These are phyloP conservation scores for Boletus subcaerulescens DNA, from an alignment of 768 basidiomycete genomes.

Conservation along the genomic window DNA sequence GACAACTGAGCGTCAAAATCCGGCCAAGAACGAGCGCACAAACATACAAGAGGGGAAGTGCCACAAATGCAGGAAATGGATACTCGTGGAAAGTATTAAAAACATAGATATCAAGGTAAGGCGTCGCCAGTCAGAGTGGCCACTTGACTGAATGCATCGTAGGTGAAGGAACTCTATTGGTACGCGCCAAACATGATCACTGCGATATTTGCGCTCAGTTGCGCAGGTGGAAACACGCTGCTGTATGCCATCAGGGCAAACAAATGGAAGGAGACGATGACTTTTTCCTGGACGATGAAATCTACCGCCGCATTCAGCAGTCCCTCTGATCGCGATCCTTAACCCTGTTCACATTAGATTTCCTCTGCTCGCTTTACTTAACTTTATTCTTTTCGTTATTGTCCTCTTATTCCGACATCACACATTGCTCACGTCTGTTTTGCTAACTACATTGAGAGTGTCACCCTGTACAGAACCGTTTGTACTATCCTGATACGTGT, in stretches of 20 bases:
- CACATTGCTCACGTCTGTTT: constrained; percentile 13
- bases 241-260: constrained; percentile 64
- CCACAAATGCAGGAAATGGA: constrained; percentile 74
- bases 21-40: constrained; percentile 58
- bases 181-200: constrained; percentile 34
- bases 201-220: constrained; percentile 3
- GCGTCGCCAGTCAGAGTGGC: background rate
- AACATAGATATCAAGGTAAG: constrained; percentile 67
- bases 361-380: background rate
- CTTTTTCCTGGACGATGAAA: constrained; percentile 53
- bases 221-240: constrained; percentile 80
- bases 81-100: constrained; percentile 70
- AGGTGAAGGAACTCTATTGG: constrained; percentile 80
- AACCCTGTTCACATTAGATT: background rate
- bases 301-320: constrained; percentile 31
- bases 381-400: constrained; percentile 12
- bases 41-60: constrained; percentile 69
- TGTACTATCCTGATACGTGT: background rate
- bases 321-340: background rate
- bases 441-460: constrained; percentile 13
- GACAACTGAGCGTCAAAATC: constrained; percentile 38
- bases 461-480: background rate
- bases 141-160: background rate
- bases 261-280: constrained; percentile 55
- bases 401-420: background rate